phyloP scores from a whole-genome alignment of 2,329 filamentous ascomycete genomes.

The Diaporthe ampelina region DNA sequence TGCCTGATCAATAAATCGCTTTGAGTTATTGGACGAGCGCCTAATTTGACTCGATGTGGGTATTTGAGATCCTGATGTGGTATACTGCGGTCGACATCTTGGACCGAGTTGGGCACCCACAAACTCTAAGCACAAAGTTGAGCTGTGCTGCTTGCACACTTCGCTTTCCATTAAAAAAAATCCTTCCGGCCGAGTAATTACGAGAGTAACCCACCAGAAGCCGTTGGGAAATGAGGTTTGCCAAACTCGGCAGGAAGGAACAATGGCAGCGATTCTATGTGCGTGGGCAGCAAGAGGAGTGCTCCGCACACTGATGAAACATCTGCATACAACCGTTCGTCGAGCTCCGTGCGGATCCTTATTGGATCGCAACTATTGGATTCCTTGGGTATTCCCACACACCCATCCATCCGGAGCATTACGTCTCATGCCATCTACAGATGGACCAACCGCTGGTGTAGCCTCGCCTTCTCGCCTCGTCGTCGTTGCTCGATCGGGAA shows the following conservation, averaged over 20 bases:
- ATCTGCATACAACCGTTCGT: conserved; percentile 8
- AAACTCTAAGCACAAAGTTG: not conserved
- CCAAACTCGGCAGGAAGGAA: not conserved
- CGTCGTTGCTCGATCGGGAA: conserved; percentile 14
- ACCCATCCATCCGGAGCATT: conserved; percentile 13
- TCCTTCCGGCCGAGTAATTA: not conserved
- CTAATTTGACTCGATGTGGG: conserved; percentile 27
- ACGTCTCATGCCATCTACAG: conserved; percentile 3
- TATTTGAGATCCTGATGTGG: conserved; percentile 24
- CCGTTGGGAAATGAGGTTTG: not conserved
- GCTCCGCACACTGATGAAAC: conserved; percentile 26
- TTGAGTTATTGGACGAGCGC: conserved; percentile 10
- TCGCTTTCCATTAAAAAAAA: not conserved
- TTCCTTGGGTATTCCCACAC: not conserved
- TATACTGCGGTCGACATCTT: not conserved
- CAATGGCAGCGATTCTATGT: conserved; percentile 6
- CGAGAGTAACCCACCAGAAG: not conserved
- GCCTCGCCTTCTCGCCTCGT: conserved; percentile 10
- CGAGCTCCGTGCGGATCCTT: conserved; percentile 23
- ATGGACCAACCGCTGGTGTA: conserved; percentile 12
- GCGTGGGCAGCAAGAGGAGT: not conserved
- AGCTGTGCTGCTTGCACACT: not conserved
- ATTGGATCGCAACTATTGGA: conserved; percentile 29
- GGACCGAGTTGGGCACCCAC: conserved; percentile 10
- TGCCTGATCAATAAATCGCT: conserved; percentile 14